Evolutionary conservation across 768 basidiomycete genomes (phyloP), one percentile per base, ranked within the genome.

Genomic region (Amanita subjunquillea): DNA sequence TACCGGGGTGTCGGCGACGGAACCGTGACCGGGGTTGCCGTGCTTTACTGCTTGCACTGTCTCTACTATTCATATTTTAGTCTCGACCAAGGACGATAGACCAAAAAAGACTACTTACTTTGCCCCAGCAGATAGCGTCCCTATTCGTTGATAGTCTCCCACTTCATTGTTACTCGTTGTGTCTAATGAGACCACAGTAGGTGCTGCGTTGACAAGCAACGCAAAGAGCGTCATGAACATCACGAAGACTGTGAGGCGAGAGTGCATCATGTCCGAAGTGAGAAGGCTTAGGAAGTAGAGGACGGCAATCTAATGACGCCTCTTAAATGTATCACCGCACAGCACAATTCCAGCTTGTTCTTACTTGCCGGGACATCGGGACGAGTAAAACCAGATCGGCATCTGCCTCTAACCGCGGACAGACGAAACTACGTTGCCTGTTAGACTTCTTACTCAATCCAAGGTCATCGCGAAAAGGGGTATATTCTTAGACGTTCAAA

Each of bases 1-100:
- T 56, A 58, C 55, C 2, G 60, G 59, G 59, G 50, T 63, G 62
- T 34, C 59, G 60, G 23, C 51, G 44, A 8, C 51, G 51, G 43
- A 53, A 53, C 23, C 51, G 51, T 6, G 42, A 38, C 46, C 51
- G 43, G 37, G 43, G 17, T 8, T 25, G 29, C 3, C 51, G 51
- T 36, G 40, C 29, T 52, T 46, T 53, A 22, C 22, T 27, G 41
- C 30, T 34, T 12, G 12, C 34, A 34, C 34, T 43, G n/a, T 51
- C 50, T 36, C 50, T 51, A 17, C 12, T 34, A 34, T 34, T 12
- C 12, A 20, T 46, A 32, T 15, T 32, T 27, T 29, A 12, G 27
- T 32, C 25, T 15, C 9, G 9, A 29, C 32, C 17, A 7, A 41
- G 23, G 23, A 25, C 15, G 22, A 23, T 34, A 38, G 12, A 4